A percentile compares a stretch with the other conserved stretches of the same genome.
These are phyloP conservation scores for Saprolegnia parasitica DNA, from an alignment of 352 stramenopile genomes.

Conservation along the genomic window DNA sequence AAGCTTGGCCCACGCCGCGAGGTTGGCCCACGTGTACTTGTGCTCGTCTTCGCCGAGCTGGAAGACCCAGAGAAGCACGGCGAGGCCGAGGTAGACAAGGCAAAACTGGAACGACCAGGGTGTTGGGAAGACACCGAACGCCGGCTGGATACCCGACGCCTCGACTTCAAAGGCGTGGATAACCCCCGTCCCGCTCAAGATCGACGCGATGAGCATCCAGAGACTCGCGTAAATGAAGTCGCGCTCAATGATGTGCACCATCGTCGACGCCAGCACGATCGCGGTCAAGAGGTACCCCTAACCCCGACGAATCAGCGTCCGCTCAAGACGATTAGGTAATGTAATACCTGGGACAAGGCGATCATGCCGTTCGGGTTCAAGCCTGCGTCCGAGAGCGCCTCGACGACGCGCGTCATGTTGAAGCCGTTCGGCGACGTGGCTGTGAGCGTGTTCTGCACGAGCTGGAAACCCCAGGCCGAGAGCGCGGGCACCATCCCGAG, in stretches of 20 bases:
- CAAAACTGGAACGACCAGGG: slow-evolving; percentile 3
- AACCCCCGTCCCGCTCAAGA: slow-evolving; percentile 35
- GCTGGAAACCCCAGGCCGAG: slow-evolving; percentile 41
- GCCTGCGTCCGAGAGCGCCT: slow-evolving; percentile 32
- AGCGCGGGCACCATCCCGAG: slow-evolving; percentile 42
- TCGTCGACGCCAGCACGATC: slow-evolving; percentile 43
- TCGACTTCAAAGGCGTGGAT: slow-evolving; percentile 46
- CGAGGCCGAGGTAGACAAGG: slow-evolving; percentile 14
- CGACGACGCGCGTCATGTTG: slow-evolving; percentile 29
- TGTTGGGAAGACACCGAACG: slow-evolving; percentile 34
- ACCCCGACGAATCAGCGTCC: not conserved
- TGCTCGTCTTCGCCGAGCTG: slow-evolving; percentile 25
- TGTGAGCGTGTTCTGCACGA: slow-evolving; percentile 35
- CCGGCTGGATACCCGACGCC: slow-evolving; percentile 31
- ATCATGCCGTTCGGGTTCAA: slow-evolving; percentile 42
- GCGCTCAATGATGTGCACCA: slow-evolving; percentile 49
- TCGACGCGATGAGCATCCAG: slow-evolving; percentile 38
- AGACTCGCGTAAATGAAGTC: slow-evolving; percentile 38
- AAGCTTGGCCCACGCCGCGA: not conserved
- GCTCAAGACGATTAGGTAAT: no score
- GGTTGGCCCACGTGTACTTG: slow-evolving; percentile 19
- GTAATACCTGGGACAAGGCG: slow-evolving; percentile 36
- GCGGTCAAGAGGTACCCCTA: slow-evolving; percentile 43
- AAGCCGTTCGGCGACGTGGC: slow-evolving; percentile 24
- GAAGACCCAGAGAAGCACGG: slow-evolving; percentile 3